These are phyloP conservation scores for Metschnikowia noctiluminum DNA, from an alignment of 805 yeast genomes.

Conservation along the genomic window DNA sequence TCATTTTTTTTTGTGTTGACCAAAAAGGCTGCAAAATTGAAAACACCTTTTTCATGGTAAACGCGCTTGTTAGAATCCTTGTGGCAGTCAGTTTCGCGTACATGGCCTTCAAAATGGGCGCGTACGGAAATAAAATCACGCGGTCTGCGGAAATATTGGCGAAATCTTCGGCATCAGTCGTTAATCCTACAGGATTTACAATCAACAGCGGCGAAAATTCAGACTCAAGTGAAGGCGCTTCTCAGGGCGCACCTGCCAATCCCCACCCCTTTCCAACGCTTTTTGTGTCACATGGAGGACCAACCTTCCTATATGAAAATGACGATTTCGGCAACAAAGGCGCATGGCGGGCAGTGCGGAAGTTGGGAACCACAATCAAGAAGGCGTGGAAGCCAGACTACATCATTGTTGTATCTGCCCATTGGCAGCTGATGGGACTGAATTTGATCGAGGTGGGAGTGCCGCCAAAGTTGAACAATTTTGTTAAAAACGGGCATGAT, in stretches of 20 bases:
- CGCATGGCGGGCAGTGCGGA: slow-evolving; percentile 51
- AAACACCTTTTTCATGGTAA: background rate
- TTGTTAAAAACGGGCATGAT: too few relatives aligned
- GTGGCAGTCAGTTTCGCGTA: background rate
- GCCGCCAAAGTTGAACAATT: slow-evolving; percentile 26
- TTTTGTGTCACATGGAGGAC: slow-evolving; percentile 83
- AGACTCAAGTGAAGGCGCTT: too few relatives aligned
- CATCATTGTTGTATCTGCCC: slow-evolving; percentile 68
- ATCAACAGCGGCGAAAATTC: too few relatives aligned
- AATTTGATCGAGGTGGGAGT: slow-evolving; percentile 48
- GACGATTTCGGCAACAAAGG: slow-evolving; percentile 54
- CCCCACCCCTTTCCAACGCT: slow-evolving; percentile 49
- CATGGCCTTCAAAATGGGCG: slow-evolving; percentile 3
- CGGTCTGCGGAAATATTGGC: background rate
- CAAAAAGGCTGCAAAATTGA: background rate
- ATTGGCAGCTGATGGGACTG: slow-evolving; percentile 57
- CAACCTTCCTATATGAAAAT: slow-evolving; percentile 63
- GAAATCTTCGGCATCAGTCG: too few relatives aligned
- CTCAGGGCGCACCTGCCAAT: slow-evolving; percentile 10
- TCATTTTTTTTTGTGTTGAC: too few relatives aligned
- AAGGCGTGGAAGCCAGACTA: slow-evolving; percentile 57
- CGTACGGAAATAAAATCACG: background rate
- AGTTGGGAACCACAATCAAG: slow-evolving; percentile 51
- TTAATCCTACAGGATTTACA: too few relatives aligned
- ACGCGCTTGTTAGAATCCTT: background rate